These are phyloP conservation scores for Persicaria maculosa DNA, from an alignment of 148 eudicot species.

Conservation along the genomic window DNA sequence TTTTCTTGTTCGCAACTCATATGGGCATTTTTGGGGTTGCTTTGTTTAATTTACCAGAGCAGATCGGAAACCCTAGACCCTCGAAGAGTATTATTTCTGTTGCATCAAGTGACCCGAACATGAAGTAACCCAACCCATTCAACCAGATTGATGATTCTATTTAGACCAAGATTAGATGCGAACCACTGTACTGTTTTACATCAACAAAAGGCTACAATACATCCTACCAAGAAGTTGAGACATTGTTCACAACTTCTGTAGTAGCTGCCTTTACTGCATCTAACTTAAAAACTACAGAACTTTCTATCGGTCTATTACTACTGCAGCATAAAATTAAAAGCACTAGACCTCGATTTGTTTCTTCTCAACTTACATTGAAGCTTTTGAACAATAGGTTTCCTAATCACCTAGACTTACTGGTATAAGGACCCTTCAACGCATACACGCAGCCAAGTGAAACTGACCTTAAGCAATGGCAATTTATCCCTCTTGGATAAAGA, in stretches of 20 bases:
- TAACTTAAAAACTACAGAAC: background rate
- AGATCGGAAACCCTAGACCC: too few species aligned
- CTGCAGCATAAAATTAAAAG: background rate
- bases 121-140: background rate
- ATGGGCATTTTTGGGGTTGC: too few species aligned
- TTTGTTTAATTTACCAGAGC: too few species aligned
- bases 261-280: background rate
- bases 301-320: conserved; percentile 3
- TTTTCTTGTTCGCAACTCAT: too few species aligned
- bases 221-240: conserved; percentile 4
- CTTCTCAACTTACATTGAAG: conserved; percentile 5
- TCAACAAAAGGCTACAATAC: background rate
- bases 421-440: background rate
- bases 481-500: background rate
- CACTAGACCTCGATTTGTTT: conserved; percentile 8
- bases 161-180: conserved; percentile 8
- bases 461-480: conserved; percentile 2
- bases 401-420: background rate
- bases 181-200: background rate
- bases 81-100: too few species aligned
- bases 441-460: background rate
- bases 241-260: background rate
- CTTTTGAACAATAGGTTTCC: conserved; percentile 7
- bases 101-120: too few species aligned
- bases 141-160: background rate